Evolutionary conservation across 2,329 filamentous ascomycete species (phyloP).

Genomic region (Pezicula carpinea): DNA sequence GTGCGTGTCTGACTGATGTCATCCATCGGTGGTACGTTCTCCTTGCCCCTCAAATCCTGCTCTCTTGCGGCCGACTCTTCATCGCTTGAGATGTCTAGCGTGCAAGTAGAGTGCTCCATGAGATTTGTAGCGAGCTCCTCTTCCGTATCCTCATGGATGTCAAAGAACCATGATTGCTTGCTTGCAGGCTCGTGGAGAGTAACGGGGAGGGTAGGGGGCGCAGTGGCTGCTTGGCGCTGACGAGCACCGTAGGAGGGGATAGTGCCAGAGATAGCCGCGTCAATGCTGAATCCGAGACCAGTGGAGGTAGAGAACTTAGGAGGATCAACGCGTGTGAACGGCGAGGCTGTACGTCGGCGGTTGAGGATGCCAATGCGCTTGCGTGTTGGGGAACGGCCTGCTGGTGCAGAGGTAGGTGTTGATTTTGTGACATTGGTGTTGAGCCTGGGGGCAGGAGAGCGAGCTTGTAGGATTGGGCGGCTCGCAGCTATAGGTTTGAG

Average conservation of each 20-base stretch:
- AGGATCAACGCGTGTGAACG: conserved; percentile 66
- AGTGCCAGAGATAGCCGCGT: conserved; percentile 76
- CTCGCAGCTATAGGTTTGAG: conserved; percentile 16
- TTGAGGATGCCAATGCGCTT: conserved; percentile 67
- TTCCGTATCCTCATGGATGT: conserved; percentile 87
- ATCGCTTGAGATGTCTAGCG: conserved; percentile 84
- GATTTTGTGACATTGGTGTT: conserved; percentile 41
- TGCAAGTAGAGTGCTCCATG: conserved; percentile 84
- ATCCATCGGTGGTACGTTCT: conserved; percentile 78
- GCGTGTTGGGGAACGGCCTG: conserved; percentile 75
- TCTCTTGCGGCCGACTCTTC: conserved; percentile 59
- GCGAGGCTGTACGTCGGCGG: conserved; percentile 59
- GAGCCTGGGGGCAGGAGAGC: conserved; percentile 45
- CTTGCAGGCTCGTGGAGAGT: conserved; percentile 40
- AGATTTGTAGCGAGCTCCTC: conserved; percentile 90
- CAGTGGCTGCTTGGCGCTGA: conserved; percentile 25
- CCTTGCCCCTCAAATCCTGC: conserved; percentile 71
- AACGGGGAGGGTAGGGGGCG: conserved; percentile 16
- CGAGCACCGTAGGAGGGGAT: conserved; percentile 57
- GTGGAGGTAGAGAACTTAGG: conserved; percentile 55
- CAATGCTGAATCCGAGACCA: conserved; percentile 68
- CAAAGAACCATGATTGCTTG: conserved; percentile 78
- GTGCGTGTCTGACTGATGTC: conserved; percentile 54
- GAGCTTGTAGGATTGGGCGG: conserved; percentile 44
- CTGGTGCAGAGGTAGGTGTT: conserved; percentile 60